A percentile compares a stretch with the other conserved stretches of the same genome.
Evolutionary conservation across 805 yeast species (phyloP).

Genomic region (Starmerella vitae): DNA sequence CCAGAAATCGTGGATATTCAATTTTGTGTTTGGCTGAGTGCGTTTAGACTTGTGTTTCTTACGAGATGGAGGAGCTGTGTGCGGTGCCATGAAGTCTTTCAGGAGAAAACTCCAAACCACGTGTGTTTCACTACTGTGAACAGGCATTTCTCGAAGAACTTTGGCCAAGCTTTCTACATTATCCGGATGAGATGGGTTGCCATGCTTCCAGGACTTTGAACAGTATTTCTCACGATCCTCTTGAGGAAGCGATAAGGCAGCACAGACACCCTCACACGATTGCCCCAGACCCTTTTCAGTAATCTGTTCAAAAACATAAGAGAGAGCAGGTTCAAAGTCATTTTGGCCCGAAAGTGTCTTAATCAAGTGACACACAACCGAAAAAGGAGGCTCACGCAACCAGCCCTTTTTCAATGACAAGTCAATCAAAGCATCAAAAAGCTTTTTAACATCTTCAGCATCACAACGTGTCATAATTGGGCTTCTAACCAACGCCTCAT

Average conservation of each 20-base stretch:
- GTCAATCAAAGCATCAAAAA: slow-evolving; percentile 38
- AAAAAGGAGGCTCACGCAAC: slow-evolving; percentile 73
- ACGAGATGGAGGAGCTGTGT: slow-evolving; percentile 19
- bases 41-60: slow-evolving; percentile 30
- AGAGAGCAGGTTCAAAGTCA: slow-evolving; percentile 12
- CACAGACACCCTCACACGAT: slow-evolving; percentile 69
- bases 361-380: slow-evolving; percentile 50
- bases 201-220: slow-evolving; percentile 44
- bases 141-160: slow-evolving; percentile 37
- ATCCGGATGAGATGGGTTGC: slow-evolving; percentile 60
- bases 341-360: slow-evolving; percentile 3
- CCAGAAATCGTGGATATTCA: slow-evolving; percentile 59
- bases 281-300: slow-evolving; percentile 43
- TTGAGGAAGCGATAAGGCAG: slow-evolving; percentile 43
- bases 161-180: slow-evolving; percentile 50
- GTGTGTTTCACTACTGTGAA: slow-evolving; percentile 22
- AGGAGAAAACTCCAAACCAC: slow-evolving; percentile 33
- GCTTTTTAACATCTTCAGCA: slow-evolving; percentile 28
- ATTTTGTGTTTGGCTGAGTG: slow-evolving; percentile 18
- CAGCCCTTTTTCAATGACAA: slow-evolving; percentile 59
- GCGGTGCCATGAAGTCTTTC: slow-evolving; percentile 26
- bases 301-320: slow-evolving; percentile 31
- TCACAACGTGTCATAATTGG: slow-evolving; percentile 26
- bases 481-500: slow-evolving; percentile 58
- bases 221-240: slow-evolving; percentile 13